Percentiles rank a stretch among this genome's conserved stretches.
Evolutionary conservation across 495 filamentous ascomycete species (phyloP).

Genomic region (Penicillium desertorum): DNA sequence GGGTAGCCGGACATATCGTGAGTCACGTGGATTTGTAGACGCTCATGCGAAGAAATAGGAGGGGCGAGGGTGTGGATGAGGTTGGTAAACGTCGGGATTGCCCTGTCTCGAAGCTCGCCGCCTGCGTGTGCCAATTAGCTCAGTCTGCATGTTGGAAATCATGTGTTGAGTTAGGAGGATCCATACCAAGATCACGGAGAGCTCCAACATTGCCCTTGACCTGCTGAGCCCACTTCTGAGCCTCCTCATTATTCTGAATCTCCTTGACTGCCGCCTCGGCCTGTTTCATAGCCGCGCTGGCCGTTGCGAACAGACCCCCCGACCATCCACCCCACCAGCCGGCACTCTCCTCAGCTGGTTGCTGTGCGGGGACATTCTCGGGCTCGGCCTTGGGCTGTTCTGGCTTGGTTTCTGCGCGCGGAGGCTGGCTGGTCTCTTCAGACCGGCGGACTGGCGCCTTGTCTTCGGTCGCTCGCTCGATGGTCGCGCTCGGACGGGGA

Average conservation of each 20-base stretch:
- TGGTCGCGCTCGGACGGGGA: constrained; percentile 58
- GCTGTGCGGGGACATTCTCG: constrained; percentile 30
- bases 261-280: constrained; percentile 92
- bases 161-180: constrained; percentile 3
- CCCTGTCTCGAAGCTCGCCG: constrained; percentile 83
- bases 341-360: constrained; percentile 47
- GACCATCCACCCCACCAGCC: constrained; percentile 73
- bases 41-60: constrained; percentile 95
- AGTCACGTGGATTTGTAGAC: constrained; percentile 95
- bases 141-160: neutral
- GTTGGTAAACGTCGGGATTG: constrained; percentile 91
- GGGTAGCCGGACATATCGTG: constrained; percentile 95
- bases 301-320: constrained; percentile 66
- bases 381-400: constrained; percentile 38
- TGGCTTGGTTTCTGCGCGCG: constrained; percentile 55
- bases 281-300: constrained; percentile 82
- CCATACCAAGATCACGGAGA: constrained; percentile 74
- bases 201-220: constrained; percentile 88
- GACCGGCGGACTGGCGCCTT: constrained; percentile 63
- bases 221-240: constrained; percentile 92
- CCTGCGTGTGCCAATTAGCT: constrained; percentile 53
- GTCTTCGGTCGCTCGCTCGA: constrained; percentile 62
- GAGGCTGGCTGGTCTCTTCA: constrained; percentile 69
- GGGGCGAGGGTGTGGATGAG: constrained; percentile 93
- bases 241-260: constrained; percentile 94